Base-by-base conservation (phyloP, 2,329 filamentous ascomycete genomes). In the Mycosphaerelloides madeirae region DNA sequence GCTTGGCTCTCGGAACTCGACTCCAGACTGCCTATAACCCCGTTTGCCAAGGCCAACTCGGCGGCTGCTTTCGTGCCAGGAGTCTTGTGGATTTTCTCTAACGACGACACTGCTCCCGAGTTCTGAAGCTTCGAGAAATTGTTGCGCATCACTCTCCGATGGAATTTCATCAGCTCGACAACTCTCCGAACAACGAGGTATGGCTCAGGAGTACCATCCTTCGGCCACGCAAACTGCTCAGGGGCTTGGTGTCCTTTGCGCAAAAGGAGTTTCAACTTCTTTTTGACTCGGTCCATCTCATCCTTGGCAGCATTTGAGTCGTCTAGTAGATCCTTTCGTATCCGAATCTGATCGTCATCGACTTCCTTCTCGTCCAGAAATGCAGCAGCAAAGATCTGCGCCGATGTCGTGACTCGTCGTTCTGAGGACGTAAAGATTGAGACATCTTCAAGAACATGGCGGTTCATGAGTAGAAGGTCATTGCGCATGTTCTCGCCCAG, bases 251-350 rank as follows among this genome's bases (percentile, higher is more conserved):
- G 87, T n/a, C 91, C 93, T 65, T 95, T 87, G 22, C 93, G 83
- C 46, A 98, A 69, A 15, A 98, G 76, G 1, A 87, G 84, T 71
- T 98, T 98, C 20, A 98, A 78, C 80, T 95, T 96, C 79, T 98
- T 98, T 77, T 98, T 98, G 44, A 98, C 93, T 68, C 95, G 96
- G 69, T 98, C 94, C 86, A 96, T 98, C 61, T 95, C 89, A 64
- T 98, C 93, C 66, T 98, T 98, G 46, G 93, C 93, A 3, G 93
- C 93, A 65, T 98, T 98, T 0, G 90, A 97, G 64, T 98, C 93
- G 64, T 98, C 93, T 3, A 98, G 73, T 6, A 98, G 77, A 67
- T 97, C 90, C 64, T 98, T 98, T 41, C 93, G 83, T 44, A 97
- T 84, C 28, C 82, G 85, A 52, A 98, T 95, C 53, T 87, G 88